Evolutionary conservation across 768 basidiomycete species (phyloP).

Genomic region (Krasilnikovozyma curviuscula): DNA sequence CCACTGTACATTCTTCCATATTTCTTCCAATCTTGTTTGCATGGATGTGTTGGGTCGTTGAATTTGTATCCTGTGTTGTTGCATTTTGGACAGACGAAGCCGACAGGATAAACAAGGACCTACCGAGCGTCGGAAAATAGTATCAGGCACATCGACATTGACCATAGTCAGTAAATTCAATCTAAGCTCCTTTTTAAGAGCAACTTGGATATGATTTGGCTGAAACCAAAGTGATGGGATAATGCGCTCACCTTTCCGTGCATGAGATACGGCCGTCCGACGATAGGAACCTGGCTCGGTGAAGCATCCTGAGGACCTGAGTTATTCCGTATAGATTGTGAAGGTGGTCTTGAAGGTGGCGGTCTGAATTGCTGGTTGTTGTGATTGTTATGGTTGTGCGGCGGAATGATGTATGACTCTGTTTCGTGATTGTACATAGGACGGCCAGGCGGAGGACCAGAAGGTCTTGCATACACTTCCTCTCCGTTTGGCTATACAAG

Average conservation of each 20-base stretch:
- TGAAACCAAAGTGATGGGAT: too few species aligned
- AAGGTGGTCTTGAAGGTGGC: not conserved
- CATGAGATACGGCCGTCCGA: conserved; percentile 2
- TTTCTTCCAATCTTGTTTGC: conserved; percentile 2
- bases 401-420: too few species aligned
- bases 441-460: not conserved
- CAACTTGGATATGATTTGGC: too few species aligned
- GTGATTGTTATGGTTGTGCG: not conserved
- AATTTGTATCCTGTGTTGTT: conserved; percentile 2
- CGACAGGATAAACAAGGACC: not conserved
- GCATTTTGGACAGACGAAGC: conserved; percentile 1
- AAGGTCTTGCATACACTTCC: not conserved
- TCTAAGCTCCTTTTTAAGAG: too few species aligned
- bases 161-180: too few species aligned
- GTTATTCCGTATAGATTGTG: not conserved
- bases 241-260: too few species aligned
- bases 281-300: not conserved
- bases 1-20: not conserved
- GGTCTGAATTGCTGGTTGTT: not conserved
- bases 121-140: too few species aligned
- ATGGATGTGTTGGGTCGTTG: conserved; percentile 7
- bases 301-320: not conserved
- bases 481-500: too few species aligned
- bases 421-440: too few species aligned
- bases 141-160: too few species aligned